Base-by-base conservation (phyloP, 352 stramenopile genomes). In the Globisporangium acanthophoron region DNA sequence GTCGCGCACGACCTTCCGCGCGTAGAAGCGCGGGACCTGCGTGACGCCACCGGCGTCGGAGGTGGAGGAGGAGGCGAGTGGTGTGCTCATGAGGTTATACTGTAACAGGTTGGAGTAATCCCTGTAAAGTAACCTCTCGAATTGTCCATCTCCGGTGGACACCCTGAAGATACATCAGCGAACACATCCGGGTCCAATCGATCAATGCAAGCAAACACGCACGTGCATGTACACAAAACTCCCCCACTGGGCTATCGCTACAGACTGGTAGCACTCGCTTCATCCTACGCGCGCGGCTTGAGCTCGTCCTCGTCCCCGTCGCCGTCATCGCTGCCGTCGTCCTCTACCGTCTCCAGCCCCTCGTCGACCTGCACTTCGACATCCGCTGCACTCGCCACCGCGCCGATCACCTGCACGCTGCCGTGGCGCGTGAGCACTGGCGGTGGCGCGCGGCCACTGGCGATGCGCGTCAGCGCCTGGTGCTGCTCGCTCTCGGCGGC, bases 1-100 rank as follows among this genome's bases (percentile, higher is more conserved):
- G 63, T 90, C 78, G 37, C 76, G 74, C 40, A 92, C 68, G 11
- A 87, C 68, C 67, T 90, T 92, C 21, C 69, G 73, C 40, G 68
- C 43, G 52, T 61, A 66, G 24, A 71, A 61, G 33, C 16, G 55
- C 24, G 40, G 12, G 13, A 7, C 12, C 16, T 3, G 3, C 40
- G 40, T 5, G 11, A n/a, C 39, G 39, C 11, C 15, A 5, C 11
- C 15, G 33, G 33, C 33, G 33, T 39, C 8, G 33, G 33, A 39
- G 33, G 33, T 39, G 24, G 24, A 27, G 24, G 24, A 27, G 24
- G 24, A 27, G 24, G 24, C 24, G 1, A 1, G 24, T 27, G 24
- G 24, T 27, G 24, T 37, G 33, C 0, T 37, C 33, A 37, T 37
- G 9, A 6, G 33, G 0, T 37, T 37, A 56, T 57, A 9, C 31